Conservation (phyloP, 2,329 filamentous ascomycete genomes). For the Paecilomyces dactylethromorphus region DNA sequence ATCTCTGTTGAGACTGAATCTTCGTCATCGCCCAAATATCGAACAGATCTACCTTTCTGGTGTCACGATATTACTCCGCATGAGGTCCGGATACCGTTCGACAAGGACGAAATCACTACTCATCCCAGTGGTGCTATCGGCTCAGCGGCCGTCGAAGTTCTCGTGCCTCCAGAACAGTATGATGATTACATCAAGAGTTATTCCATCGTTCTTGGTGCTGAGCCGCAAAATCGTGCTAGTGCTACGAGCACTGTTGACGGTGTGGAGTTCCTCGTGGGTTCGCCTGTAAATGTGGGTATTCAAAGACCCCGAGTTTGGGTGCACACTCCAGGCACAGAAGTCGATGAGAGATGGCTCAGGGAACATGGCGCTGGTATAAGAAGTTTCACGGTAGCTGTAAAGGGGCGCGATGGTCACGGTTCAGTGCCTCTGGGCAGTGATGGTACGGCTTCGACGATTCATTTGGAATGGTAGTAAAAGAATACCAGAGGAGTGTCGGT, state of each 20-base stretch:
- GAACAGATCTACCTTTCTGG: neutral
- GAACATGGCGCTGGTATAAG: neutral
- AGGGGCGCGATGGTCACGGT: neutral
- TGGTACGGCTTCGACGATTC: neutral
- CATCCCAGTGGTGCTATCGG: neutral
- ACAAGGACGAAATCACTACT: neutral
- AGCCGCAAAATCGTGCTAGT: neutral
- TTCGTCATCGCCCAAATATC: neutral
- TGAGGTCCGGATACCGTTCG: neutral
- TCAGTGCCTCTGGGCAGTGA: neutral
- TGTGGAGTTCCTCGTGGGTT: neutral
- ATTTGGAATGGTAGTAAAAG: neutral
- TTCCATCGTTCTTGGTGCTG: neutral
- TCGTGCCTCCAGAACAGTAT: neutral
- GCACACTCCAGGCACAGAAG: neutral
- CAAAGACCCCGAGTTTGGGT: neutral
- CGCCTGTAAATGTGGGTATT: neutral
- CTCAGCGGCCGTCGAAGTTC: neutral
- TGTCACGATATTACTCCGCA: neutral
- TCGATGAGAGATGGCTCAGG: neutral
- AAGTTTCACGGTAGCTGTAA: neutral
- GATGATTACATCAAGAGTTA: neutral
- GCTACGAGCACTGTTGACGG: neutral
- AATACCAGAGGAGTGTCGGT: neutral
- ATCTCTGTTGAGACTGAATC: neutral